A percentile compares a stretch with the other conserved stretches of the same genome.
These are phyloP conservation scores for Chlorella sp. DNA, from an alignment of 139 green algal genomes.

Conservation along the genomic window DNA sequence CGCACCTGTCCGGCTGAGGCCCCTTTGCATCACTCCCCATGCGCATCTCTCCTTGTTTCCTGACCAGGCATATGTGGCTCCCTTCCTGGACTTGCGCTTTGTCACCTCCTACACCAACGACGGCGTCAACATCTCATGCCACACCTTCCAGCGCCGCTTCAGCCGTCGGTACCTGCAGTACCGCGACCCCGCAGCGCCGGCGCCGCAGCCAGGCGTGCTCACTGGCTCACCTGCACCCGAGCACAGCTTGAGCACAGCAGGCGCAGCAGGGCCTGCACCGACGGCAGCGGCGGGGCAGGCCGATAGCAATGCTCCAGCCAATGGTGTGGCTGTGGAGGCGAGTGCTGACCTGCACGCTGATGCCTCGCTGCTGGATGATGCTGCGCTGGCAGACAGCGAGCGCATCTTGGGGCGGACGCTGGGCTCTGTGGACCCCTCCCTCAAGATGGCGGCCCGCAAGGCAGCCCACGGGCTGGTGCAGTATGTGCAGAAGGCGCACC, in stretches of 20 bases:
- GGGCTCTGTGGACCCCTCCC: slow-evolving; percentile 50
- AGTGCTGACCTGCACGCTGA: not conserved
- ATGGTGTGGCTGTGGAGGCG: not conserved
- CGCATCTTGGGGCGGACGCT: not conserved
- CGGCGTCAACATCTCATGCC: slow-evolving; percentile 51
- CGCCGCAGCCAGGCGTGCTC: not conserved
- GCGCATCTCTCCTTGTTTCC: not conserved
- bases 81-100: slow-evolving; percentile 65
- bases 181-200: not conserved
- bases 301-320: not conserved
- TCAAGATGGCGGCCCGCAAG: slow-evolving; percentile 64
- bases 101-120: slow-evolving; percentile 65
- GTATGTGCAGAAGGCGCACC: slow-evolving; percentile 69
- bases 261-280: not conserved
- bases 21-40: not conserved
- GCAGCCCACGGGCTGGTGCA: slow-evolving; percentile 58
- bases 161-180: slow-evolving; percentile 54
- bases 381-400: slow-evolving; percentile 17
- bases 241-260: not conserved
- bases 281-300: no score
- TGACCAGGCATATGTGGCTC: slow-evolving; percentile 32
- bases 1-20: not conserved
- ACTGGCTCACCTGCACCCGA: not conserved
- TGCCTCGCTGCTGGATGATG: slow-evolving; percentile 3
- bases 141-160: slow-evolving; percentile 74